phyloP scores from a whole-genome alignment of 345 rosid genomes.

The Salix purpurea region DNA sequence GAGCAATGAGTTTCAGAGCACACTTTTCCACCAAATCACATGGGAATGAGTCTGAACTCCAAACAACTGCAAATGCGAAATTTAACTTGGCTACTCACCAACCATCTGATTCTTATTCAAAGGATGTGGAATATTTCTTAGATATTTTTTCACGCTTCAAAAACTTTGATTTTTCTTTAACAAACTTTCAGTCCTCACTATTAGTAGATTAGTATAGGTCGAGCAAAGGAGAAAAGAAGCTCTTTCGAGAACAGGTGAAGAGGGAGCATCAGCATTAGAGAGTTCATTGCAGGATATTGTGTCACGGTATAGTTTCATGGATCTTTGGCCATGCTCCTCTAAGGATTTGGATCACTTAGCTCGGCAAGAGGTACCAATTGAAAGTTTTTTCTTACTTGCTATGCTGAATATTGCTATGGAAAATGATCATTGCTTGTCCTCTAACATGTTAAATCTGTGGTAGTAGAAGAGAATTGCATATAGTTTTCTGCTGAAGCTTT shows the following conservation, averaged over 20 bases:
- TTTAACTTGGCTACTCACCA: neutral
- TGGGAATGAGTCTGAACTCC: neutral
- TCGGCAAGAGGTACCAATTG: conserved; percentile 73
- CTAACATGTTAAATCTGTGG: neutral
- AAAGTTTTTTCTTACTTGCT: neutral
- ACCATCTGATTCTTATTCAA: neutral
- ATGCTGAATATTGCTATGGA: neutral
- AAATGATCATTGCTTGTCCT: neutral
- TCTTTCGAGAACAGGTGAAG: conserved; percentile 64
- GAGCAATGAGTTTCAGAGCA: neutral
- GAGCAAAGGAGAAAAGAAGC: conserved; percentile 97
- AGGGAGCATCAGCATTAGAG: conserved; percentile 53
- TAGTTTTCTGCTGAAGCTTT: neutral
- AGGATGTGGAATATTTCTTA: neutral
- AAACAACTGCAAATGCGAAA: neutral
- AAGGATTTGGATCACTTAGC: conserved; percentile 81
- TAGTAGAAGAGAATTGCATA: neutral
- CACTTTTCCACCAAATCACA: neutral
- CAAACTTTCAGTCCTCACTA: conserved; percentile 4
- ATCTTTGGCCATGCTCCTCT: conserved; percentile 87
- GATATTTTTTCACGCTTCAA: neutral
- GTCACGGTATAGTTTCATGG: conserved; percentile 88
- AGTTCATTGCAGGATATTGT: conserved; percentile 73
- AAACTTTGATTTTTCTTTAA: neutral
- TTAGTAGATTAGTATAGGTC: conserved; percentile 41